Conservation (phyloP, 164 flowering plant genomes). For the Sextonia rubra region DNA sequence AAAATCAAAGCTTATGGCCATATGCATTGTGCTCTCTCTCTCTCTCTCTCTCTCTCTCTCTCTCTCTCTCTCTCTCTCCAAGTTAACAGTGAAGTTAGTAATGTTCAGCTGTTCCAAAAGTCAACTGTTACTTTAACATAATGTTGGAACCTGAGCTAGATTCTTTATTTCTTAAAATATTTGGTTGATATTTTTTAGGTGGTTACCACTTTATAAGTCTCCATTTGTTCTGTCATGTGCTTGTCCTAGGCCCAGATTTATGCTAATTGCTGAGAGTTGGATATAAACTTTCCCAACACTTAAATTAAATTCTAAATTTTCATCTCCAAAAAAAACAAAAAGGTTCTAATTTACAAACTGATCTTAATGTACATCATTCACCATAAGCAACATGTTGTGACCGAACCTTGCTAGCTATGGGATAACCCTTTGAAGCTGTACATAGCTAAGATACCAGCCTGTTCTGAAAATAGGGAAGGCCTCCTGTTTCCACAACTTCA, state of each 20-base stretch:
- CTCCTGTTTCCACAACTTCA: too few relatives aligned
- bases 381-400: too few relatives aligned
- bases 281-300: too few relatives aligned
- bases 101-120: too few relatives aligned
- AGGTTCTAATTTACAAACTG: not conserved
- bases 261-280: too few relatives aligned
- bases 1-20: not conserved
- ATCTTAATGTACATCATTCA: not conserved
- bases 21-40: not conserved
- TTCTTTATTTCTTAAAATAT: too few relatives aligned
- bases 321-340: not conserved
- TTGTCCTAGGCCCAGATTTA: not conserved
- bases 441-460: too few relatives aligned
- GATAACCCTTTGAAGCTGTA: too few relatives aligned
- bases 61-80: not conserved
- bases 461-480: too few relatives aligned
- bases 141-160: too few relatives aligned
- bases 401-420: too few relatives aligned
- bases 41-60: not conserved
- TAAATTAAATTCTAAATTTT: not conserved
- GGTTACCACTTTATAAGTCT: not conserved
- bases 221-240: not conserved
- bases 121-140: too few relatives aligned
- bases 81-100: not conserved
- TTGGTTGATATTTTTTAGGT: not conserved